phyloP scores from a whole-genome alignment of 2,329 filamentous ascomycete species.

The Cercospora sp. region DNA sequence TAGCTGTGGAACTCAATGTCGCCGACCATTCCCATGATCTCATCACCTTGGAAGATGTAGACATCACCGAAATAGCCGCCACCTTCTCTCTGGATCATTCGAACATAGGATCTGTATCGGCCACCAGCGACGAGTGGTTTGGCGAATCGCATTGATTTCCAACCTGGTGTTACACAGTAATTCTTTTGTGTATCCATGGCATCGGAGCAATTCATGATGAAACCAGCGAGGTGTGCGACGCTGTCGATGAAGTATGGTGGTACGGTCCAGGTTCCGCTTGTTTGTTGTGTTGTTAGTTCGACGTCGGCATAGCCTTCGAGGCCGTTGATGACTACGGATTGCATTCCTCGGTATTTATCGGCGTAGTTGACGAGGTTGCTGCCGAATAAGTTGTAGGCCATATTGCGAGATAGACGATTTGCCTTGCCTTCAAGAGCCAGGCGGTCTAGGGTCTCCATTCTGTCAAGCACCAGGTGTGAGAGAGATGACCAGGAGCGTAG shows the following conservation, averaged over 20 bases:
- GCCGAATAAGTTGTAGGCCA: slow-evolving; percentile 37
- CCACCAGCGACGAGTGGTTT: slow-evolving; percentile 34
- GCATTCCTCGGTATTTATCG: slow-evolving; percentile 19
- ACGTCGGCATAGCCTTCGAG: slow-evolving; percentile 38
- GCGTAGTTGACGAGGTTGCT: slow-evolving; percentile 23
- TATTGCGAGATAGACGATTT: slow-evolving; percentile 30
- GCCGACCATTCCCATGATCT: slow-evolving; percentile 26
- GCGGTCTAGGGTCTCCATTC: slow-evolving; percentile 33
- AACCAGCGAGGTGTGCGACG: not conserved
- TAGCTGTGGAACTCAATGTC: slow-evolving; percentile 61
- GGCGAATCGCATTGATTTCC: slow-evolving; percentile 34
- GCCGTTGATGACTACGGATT: slow-evolving; percentile 33
- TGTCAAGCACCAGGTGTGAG: slow-evolving; percentile 32
- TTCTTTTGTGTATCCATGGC: slow-evolving; percentile 32
- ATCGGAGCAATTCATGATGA: slow-evolving; percentile 1
- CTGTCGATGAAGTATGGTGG: slow-evolving; percentile 41
- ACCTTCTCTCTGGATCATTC: slow-evolving; percentile 24
- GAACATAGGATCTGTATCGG: slow-evolving; percentile 39
- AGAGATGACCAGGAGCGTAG: slow-evolving; percentile 31
- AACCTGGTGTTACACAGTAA: slow-evolving; percentile 42
- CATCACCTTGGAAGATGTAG: slow-evolving; percentile 27
- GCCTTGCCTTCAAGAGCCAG: slow-evolving; percentile 33
- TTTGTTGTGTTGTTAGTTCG: slow-evolving; percentile 10
- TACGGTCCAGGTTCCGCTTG: slow-evolving; percentile 21
- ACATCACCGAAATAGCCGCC: slow-evolving; percentile 34